Base-by-base conservation (phyloP, 1,284 basidiomycete species). In the Cystobasidium sp. region DNA sequence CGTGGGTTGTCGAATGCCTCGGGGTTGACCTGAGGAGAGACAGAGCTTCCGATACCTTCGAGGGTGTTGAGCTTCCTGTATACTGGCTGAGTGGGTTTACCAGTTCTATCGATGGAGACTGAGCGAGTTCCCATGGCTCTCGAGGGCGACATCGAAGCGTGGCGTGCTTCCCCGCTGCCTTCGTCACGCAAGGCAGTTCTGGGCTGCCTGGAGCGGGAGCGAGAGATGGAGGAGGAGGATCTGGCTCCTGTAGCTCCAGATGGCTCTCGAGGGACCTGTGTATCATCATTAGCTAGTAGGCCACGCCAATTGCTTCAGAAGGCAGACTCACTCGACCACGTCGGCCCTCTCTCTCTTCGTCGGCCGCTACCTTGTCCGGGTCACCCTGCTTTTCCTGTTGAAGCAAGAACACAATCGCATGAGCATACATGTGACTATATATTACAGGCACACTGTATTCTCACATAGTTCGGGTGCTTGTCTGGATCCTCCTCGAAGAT, bases 241-340 rank as follows among this genome's bases (percentile, higher is more conserved):
- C 70, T 51, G 3, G 70, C 70, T 16, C 62, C 51, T 37, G 70
- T 73, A 24, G 70, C 70, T 18, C 70, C 70, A 56, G 70, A 73
- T 9, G 62, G 63, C 63, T 73, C 70, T 65, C 70, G 61, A n/a
- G 49, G 63, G 52, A 66, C 58, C 70, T 73, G 63, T n/a, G 20
- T 9, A 53, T 53, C 9, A 24, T 37, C 14, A 24, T 22, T 3
- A 24, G 16, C 3, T 37, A 6, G 44, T 44, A 41, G 24, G 44
- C 22, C 59, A 46, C 22, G 16, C 58, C 16, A 46, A 16, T 65
- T 37, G 44, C 39, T 20, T 49, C 1, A 22, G 31, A 9, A 18
- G n/a, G 51, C 39, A 20, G 12, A 51, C 70, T 73, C 51, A 73
- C 70, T 47, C 70, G 39, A 22, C 70, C 70, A 18, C 70, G 24